Percentiles rank a stretch among this genome's conserved stretches.
phyloP scores from a whole-genome alignment of 116 monocot genomes.

The Papilionanthe hybrid region DNA sequence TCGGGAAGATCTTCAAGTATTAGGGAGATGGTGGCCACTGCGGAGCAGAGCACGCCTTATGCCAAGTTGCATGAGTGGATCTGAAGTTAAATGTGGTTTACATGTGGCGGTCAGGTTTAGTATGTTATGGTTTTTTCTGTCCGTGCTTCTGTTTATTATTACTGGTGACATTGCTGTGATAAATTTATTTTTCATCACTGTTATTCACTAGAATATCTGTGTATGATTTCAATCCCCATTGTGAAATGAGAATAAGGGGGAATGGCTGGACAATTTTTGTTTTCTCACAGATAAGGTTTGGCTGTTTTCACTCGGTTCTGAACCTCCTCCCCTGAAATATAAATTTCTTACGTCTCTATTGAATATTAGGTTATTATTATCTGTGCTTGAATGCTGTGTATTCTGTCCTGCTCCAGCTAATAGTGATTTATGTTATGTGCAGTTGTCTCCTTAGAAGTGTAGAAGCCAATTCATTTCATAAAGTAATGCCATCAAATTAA shows the following conservation, averaged over 20 bases:
- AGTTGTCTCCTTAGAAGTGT: too few species aligned
- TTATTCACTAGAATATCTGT: not conserved
- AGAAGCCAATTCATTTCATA: too few species aligned
- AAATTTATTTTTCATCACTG: slow-evolving; percentile 21
- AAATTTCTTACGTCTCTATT: not conserved
- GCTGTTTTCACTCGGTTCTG: not conserved
- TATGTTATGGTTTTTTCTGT: not conserved
- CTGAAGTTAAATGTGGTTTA: not conserved
- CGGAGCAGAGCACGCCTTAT: slow-evolving; percentile 7
- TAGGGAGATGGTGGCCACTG: not conserved
- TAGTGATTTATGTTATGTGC: too few species aligned
- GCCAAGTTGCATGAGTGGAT: slow-evolving; percentile 8
- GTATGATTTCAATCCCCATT: slow-evolving; percentile 10
- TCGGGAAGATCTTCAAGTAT: not conserved
- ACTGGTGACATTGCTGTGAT: not conserved
- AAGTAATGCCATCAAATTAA: too few species aligned
- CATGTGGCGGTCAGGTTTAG: slow-evolving; percentile 1
- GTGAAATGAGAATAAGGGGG: slow-evolving; percentile 19
- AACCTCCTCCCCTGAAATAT: not conserved
- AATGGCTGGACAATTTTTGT: not conserved
- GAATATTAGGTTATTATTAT: not conserved
- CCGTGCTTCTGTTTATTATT: slow-evolving; percentile 10
- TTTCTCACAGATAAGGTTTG: not conserved
- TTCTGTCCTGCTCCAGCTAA: too few species aligned
- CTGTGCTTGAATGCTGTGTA: too few species aligned